Evolutionary conservation across 352 stramenopile genomes (phyloP).

Genomic region (Globisporangium okanoganense): DNA sequence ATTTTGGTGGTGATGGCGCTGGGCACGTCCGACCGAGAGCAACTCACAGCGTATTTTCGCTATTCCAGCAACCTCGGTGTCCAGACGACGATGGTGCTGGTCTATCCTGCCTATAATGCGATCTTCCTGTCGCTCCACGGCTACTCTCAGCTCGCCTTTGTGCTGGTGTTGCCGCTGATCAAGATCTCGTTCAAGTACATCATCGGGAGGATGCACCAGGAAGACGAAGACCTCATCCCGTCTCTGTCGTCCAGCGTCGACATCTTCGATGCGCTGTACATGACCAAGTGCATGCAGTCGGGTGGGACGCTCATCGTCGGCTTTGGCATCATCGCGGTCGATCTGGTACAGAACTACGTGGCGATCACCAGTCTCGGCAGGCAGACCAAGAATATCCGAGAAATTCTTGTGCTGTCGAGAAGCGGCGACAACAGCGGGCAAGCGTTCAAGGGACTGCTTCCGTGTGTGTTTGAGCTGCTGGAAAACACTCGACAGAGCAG

Average conservation of each 20-base stretch:
- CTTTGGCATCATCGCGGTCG: neutral
- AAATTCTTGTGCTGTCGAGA: neutral
- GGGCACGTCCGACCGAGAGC: neutral
- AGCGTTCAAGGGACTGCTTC: neutral
- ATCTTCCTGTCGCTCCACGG: conserved; percentile 1
- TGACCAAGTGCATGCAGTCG: conserved; percentile 16
- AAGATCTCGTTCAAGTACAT: conserved; percentile 1
- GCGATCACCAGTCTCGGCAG: neutral
- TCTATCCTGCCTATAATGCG: neutral
- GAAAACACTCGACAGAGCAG: no score
- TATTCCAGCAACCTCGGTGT: neutral
- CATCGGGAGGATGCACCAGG: neutral
- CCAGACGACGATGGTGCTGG: neutral
- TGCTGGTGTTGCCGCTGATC: conserved; percentile 4
- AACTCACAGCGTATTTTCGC: neutral
- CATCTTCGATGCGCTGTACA: conserved; percentile 31
- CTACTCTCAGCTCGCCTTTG: neutral
- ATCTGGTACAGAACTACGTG: neutral
- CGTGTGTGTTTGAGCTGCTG: no score
- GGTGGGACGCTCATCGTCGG: neutral
- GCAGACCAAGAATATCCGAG: neutral
- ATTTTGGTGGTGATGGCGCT: neutral
- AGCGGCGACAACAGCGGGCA: no score
- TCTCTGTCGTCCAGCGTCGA: conserved; percentile 12
- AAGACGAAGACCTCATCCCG: neutral